These are phyloP conservation scores for Cladophialophora carrionii DNA, from an alignment of 2,329 filamentous ascomycete genomes.

Conservation along the genomic window DNA sequence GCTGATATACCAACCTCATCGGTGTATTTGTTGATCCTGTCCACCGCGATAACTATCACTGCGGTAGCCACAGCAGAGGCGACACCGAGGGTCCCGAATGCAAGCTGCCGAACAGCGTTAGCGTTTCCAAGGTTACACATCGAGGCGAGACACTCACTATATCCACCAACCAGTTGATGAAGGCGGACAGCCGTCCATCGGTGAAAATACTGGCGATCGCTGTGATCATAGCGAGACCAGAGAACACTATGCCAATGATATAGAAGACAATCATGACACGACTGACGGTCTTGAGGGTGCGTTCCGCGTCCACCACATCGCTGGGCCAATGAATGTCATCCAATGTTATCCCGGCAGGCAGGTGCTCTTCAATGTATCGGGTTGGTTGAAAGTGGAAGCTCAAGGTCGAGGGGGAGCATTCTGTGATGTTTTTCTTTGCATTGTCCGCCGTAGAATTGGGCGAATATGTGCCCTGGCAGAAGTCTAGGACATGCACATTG, in stretches of 20 bases:
- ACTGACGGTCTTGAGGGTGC: conserved; percentile 54
- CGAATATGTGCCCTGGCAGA: conserved; percentile 56
- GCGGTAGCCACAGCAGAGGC: conserved; percentile 75
- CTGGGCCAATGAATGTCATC: conserved; percentile 60
- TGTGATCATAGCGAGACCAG: conserved; percentile 55
- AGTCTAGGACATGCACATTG: conserved; percentile 62
- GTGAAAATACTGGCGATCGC: conserved; percentile 52
- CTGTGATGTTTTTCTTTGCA: conserved; percentile 57
- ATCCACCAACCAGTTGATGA: conserved; percentile 56
- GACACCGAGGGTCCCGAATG: conserved; percentile 65
- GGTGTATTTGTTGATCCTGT: conserved; percentile 59
- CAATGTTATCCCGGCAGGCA: conserved; percentile 56
- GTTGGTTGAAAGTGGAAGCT: conserved; percentile 63
- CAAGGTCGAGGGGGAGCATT: conserved; percentile 58
- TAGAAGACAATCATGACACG: conserved; percentile 63
- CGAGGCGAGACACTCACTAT: conserved; percentile 42
- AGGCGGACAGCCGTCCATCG: conserved; percentile 51
- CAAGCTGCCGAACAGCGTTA: conserved; percentile 44
- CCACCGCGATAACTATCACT: conserved; percentile 57
- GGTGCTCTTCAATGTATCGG: conserved; percentile 53
- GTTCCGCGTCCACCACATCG: conserved; percentile 58
- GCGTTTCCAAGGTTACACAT: not conserved
- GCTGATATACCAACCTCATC: conserved; percentile 55
- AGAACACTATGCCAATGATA: conserved; percentile 59
- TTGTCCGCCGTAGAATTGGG: conserved; percentile 43